Evolutionary conservation across 1,284 basidiomycete genomes (phyloP), one percentile per base, ranked within the genome.

Genomic region (Sutorius eximius): DNA sequence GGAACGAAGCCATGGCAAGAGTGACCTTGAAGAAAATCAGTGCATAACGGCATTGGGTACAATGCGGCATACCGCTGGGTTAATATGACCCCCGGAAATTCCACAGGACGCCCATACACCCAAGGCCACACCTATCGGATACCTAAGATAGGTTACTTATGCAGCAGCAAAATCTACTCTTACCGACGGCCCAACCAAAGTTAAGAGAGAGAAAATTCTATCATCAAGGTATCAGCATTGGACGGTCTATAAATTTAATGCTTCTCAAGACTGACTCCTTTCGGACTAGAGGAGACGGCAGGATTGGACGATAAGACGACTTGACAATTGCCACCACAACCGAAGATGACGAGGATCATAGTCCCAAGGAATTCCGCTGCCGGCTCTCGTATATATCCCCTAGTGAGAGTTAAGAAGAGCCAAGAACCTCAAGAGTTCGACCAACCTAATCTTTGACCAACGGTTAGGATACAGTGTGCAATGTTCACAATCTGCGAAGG

Each of bases 1-100:
- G 82, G 64, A 84, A 83, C 6, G 82, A 74, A 1, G 87, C 87
- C 43, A 91, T 64, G 7, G 83, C 77, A 36, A 93, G 64, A 3
- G 90, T 93, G 15, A 91, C 76, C 79, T 81, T 55, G 13, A 18
- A 20, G 42, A 48, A 47, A 33, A 24, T 62, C 20, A 58, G 56
- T 24, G 12, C 11, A 37, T 42, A 51, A n/a, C 18, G 42, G n/a
- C 13, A 41, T 34, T 67, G 18, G 63, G 69, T 48, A 9, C 29
- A 12, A 22, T 22, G 27, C 15, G 37, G 27, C 73, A 22, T 68
- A 84, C 88, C 27, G 87, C 87, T 44, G 89, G 89, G 64, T 91
- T 91, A 59, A 91, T 81, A 64, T 91, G 89, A 33, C 87, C 89
- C 18, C 89, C 87, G 46, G 87, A 88, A 55, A 88, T 80, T 46